phyloP scores from a whole-genome alignment of 2,329 filamentous ascomycete species.

The Phialocephala subalpina region DNA sequence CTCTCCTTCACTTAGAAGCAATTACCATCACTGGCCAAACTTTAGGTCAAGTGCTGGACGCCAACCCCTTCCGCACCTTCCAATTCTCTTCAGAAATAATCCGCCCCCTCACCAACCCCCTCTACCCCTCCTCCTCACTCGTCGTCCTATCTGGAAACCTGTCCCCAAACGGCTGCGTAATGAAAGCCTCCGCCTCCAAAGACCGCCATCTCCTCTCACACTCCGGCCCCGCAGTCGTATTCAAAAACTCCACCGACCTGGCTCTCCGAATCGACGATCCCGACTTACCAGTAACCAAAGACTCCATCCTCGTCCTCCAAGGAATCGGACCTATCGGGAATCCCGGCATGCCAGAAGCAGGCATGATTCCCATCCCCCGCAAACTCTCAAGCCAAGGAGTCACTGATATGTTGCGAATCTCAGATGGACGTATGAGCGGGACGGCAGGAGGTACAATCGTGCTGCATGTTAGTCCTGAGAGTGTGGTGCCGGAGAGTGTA shows the following conservation, averaged over 20 bases:
- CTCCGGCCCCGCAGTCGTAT: slow-evolving; percentile 55
- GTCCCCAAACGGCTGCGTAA: slow-evolving; percentile 55
- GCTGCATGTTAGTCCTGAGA: slow-evolving; percentile 61
- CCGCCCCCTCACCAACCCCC: slow-evolving; percentile 51
- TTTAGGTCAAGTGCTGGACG: slow-evolving; percentile 53
- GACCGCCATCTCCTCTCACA: slow-evolving; percentile 53
- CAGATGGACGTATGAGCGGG: slow-evolving; percentile 62
- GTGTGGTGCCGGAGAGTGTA: slow-evolving; percentile 53
- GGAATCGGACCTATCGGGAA: slow-evolving; percentile 59
- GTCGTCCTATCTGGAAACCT: slow-evolving; percentile 56
- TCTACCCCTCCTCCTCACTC: slow-evolving; percentile 54
- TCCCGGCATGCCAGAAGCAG: slow-evolving; percentile 61
- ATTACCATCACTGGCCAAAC: slow-evolving; percentile 56
- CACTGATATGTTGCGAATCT: slow-evolving; percentile 60
- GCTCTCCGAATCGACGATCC: slow-evolving; percentile 54
- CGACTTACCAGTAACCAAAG: slow-evolving; percentile 50
- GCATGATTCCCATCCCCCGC: slow-evolving; percentile 57
- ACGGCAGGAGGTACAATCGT: slow-evolving; percentile 63
- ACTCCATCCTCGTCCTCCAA: slow-evolving; percentile 56
- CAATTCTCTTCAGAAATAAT: slow-evolving; percentile 52
- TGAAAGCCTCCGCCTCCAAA: slow-evolving; percentile 60
- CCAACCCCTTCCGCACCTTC: slow-evolving; percentile 51
- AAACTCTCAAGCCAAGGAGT: slow-evolving; percentile 56
- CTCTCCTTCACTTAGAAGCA: slow-evolving; percentile 54
- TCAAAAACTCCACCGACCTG: slow-evolving; percentile 55